Evolutionary conservation across 192 early-diverging fungal genomes (phyloP).

Genomic region (Rhizophagus prolifer): DNA sequence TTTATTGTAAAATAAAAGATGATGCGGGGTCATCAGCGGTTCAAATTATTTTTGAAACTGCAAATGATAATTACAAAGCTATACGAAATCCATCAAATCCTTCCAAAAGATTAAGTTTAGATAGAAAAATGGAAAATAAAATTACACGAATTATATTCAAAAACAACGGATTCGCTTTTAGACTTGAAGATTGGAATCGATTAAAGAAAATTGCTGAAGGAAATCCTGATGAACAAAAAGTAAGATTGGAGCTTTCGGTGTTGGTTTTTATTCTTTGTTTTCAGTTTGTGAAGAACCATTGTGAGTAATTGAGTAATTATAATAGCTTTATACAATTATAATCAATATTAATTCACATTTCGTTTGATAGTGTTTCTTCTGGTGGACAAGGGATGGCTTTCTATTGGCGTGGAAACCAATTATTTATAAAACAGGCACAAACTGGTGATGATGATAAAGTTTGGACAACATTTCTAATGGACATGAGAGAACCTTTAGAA

Average conservation of each 20-base stretch:
- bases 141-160: too few species aligned
- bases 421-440: slow-evolving; percentile 73
- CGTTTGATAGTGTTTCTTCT: slow-evolving; percentile 57
- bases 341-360: neutral
- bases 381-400: slow-evolving; percentile 82
- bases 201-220: too few species aligned
- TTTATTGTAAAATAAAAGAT: too few species aligned
- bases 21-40: too few species aligned
- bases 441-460: slow-evolving; percentile 48
- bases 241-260: slow-evolving; percentile 75
- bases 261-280: slow-evolving; percentile 87
- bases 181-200: too few species aligned
- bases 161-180: too few species aligned
- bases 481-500: slow-evolving; percentile 66
- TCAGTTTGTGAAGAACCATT: slow-evolving; percentile 89
- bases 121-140: too few species aligned
- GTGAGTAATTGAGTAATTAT: slow-evolving; percentile 40
- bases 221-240: too few species aligned
- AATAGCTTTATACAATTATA: neutral
- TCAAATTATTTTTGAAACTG: too few species aligned
- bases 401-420: slow-evolving; percentile 84
- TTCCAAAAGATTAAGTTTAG: too few species aligned
- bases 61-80: too few species aligned
- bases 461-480: slow-evolving; percentile 78
- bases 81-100: too few species aligned